Percentiles rank a stretch among this genome's conserved stretches.
Conservation (phyloP, 192 early-diverging fungal species). For the Backusella liffmaniae region DNA sequence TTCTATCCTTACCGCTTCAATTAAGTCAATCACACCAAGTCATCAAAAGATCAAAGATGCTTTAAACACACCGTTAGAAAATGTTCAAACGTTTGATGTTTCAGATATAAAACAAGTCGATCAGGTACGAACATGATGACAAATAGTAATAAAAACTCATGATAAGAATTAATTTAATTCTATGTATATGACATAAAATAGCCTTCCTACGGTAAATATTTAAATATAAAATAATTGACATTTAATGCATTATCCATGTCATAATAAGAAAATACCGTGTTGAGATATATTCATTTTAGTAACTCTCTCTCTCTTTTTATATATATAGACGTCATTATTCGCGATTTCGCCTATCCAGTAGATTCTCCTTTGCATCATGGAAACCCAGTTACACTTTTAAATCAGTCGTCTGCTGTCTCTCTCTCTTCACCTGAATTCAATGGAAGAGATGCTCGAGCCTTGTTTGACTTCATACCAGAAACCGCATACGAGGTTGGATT, state of each 20-base stretch:
- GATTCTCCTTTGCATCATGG: conserved; percentile 39
- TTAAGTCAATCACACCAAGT: not conserved
- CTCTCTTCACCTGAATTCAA: conserved; percentile 38
- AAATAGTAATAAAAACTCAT: not conserved
- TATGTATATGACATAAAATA: not conserved
- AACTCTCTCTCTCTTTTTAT: not conserved
- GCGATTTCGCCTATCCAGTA: conserved; percentile 47
- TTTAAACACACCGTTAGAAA: not conserved
- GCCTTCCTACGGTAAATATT: not conserved
- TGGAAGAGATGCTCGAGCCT: conserved; percentile 49
- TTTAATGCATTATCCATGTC: too few species aligned
- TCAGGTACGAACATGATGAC: not conserved
- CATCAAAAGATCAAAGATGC: not conserved
- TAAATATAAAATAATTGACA: not conserved
- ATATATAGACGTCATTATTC: conserved; percentile 29
- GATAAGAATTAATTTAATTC: not conserved
- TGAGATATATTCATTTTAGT: not conserved
- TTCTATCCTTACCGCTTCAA: not conserved
- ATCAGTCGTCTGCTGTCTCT: conserved; percentile 20
- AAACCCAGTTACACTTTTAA: conserved; percentile 25
- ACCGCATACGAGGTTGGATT: conserved; percentile 66
- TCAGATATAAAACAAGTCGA: not conserved
- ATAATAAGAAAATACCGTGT: not conserved
- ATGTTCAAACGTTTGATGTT: not conserved
- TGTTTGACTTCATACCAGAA: conserved; percentile 78